Conservation (phyloP, 176 grass and related monocot genomes). For the Paspalum vaginatum region DNA sequence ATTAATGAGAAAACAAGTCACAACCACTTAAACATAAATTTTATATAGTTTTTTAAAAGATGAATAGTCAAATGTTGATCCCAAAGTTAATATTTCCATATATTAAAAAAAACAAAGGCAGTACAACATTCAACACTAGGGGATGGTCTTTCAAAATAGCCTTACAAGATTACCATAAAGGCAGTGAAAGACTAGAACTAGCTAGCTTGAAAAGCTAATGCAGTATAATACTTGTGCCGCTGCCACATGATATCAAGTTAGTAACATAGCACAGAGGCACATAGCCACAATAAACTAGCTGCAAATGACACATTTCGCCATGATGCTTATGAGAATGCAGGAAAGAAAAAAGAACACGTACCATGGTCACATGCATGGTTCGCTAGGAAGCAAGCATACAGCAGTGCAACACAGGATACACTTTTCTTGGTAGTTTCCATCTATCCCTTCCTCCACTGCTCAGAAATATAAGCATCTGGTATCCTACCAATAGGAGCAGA, state of each 20-base stretch:
- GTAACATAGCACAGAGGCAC: background rate
- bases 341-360: constrained; percentile 14
- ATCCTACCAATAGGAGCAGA: background rate
- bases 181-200: constrained; percentile 10
- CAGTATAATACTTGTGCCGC: background rate
- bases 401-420: background rate
- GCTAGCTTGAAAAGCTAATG: background rate
- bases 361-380: constrained; percentile 40
- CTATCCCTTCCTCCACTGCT: background rate
- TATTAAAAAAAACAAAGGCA: background rate
- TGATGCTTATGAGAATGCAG: background rate
- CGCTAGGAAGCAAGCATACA: constrained; percentile 32
- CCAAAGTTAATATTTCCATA: no score
- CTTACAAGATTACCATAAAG: background rate
- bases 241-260: constrained; percentile 21
- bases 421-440: constrained; percentile 17
- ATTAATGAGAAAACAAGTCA: no score
- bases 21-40: no score
- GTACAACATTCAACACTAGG: background rate
- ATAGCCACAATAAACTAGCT: background rate
- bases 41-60: no score
- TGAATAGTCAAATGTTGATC: no score
- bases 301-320: background rate
- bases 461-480: constrained; percentile 18
- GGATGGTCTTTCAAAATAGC: background rate